A percentile compares a stretch with the other conserved stretches of the same genome.
These are phyloP conservation scores for Isatis lusitanica DNA, from an alignment of 441 rosid genomes.

Conservation along the genomic window DNA sequence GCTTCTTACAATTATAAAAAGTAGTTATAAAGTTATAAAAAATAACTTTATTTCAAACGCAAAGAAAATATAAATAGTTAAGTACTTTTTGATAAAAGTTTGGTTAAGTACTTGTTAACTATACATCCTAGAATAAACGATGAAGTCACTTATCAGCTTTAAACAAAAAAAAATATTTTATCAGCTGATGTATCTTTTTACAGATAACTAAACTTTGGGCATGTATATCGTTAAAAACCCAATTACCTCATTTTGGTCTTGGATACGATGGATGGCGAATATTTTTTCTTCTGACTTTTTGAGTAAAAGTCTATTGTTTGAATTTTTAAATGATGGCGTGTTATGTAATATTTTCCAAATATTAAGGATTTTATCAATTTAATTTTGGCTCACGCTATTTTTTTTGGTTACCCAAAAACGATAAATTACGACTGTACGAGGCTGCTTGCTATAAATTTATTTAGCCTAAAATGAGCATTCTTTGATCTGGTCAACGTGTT, in stretches of 20 bases:
- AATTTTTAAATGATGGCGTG: not conserved
- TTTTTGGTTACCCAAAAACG: not conserved
- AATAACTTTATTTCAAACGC: no score
- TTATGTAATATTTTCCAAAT: no score
- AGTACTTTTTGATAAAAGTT: no score
- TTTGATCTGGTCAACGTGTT: not conserved
- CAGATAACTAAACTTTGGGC: not conserved
- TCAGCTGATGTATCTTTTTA: not conserved
- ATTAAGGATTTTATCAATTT: no score
- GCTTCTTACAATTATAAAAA: no score
- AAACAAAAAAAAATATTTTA: not conserved
- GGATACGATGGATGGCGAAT: not conserved
- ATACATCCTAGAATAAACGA: no score
- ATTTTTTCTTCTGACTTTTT: not conserved
- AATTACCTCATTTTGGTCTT: no score
- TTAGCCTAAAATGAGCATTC: not conserved
- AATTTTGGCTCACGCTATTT: not conserved
- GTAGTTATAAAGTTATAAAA: no score
- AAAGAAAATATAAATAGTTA: no score
- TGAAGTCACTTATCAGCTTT: not conserved
- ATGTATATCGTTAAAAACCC: no score
- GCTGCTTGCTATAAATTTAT: not conserved
- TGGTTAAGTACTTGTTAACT: no score
- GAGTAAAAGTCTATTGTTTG: not conserved
- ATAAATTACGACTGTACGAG: not conserved